Base-by-base conservation (phyloP, 805 yeast genomes). In the Ogataea pignaliae region DNA sequence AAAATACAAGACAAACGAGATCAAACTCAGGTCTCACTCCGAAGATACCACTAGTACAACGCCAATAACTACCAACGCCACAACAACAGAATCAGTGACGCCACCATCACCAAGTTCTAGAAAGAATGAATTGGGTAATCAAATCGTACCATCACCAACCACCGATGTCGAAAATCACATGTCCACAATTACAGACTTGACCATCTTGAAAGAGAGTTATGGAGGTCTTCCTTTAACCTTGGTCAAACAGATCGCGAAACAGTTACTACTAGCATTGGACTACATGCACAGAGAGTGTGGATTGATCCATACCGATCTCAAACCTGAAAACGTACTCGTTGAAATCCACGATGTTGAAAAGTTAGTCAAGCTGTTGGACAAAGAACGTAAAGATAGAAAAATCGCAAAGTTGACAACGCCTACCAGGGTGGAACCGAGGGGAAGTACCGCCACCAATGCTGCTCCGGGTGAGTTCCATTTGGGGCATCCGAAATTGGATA, bases 221-320 rank as follows among this genome's bases (percentile, higher is more conserved):
- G 79, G 79, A 29, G 83, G 81, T 0, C 65, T 80, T 17, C 85
- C 85, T 1, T 50, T 79, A 10, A 61, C 70, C 12, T 56, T 76
- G 37, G 83, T 77, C 8, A 76, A 77, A 57, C 79, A 72, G 52
- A 78, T 81, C 31, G 66, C 80, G 10, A 76, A 71, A 48, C 86
- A 81, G 57, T 55, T 80, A 34, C 64, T 80, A 32, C 48, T 73
- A 34, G 79, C 82, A 1, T 57, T 81, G 46, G 83, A 80, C 58
- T 79, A 74, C 54, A 63, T 81, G 50, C 87, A 81, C 59, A 51
- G 76, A 35, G 71, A 66, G 53, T 81, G 87, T 60, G 85, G 85
- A 2, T 68, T 82, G 10, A 81, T 83, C 34, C 91, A 85, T 62
- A 78, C 90, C 11, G 90, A 84, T 59, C 70, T 85, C 40, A 85